Evolutionary conservation across 257 asterid species (phyloP).

Genomic region (Scutellaria galericulata): DNA sequence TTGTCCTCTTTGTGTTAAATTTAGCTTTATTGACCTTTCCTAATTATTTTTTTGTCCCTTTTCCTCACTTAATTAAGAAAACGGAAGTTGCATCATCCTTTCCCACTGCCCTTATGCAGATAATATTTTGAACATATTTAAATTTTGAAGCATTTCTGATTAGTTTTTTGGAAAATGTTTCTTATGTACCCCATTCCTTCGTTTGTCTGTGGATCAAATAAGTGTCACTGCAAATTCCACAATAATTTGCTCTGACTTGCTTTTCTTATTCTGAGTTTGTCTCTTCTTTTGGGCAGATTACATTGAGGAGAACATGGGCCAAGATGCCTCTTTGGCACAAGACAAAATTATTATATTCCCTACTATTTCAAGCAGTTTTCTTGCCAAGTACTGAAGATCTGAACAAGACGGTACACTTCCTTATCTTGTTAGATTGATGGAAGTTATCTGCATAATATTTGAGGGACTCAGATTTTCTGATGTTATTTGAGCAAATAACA

Average conservation of each 20-base stretch:
- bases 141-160: constrained; percentile 6
- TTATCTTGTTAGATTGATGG: constrained; percentile 10
- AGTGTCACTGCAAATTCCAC: neutral
- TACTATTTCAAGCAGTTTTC: constrained; percentile 84
- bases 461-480: constrained; percentile 10
- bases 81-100: constrained; percentile 25
- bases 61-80: neutral
- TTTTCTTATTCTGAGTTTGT: constrained; percentile 21
- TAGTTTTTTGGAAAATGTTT: neutral
- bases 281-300: constrained; percentile 52
- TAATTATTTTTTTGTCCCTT: neutral
- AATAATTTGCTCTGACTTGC: constrained; percentile 3
- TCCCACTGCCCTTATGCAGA: constrained; percentile 11
- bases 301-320: constrained; percentile 88
- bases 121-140: neutral
- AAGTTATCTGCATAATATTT: constrained; percentile 26
- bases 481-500: constrained; percentile 14
- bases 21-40: neutral
- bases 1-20: neutral
- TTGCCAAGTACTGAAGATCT: constrained; percentile 76
- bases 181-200: neutral
- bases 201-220: neutral
- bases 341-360: constrained; percentile 65
- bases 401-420: constrained; percentile 59
- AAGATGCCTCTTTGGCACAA: constrained; percentile 95